Evolutionary conservation across 495 filamentous ascomycete genomes (phyloP), one percentile per base, ranked within the genome.

Genomic region (Cudoniella acicularis): DNA sequence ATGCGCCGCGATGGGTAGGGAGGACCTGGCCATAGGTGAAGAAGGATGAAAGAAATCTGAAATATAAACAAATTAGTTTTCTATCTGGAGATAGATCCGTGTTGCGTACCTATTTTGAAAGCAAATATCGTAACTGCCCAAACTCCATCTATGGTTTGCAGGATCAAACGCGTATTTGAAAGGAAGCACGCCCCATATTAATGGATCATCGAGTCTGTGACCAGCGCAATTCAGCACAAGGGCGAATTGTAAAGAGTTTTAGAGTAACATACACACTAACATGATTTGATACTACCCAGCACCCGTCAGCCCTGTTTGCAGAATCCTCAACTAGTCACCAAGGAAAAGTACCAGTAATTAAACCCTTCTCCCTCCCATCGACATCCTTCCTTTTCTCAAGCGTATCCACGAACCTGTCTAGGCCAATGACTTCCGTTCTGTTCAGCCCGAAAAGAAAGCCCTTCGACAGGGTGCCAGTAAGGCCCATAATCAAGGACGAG

Each of bases 111-210:
- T 81, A 66, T 86, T 88, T 49, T 77, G 81, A 70, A 91, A 98
- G 70, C 91, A 96, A 52, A 98, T 91, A 73, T 98, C 94, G 72
- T 96, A 88, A 63, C 90, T 93, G 17, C 89, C 94, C 48, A 97
- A 78, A 3, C 83, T 82, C 90, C 93, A 96, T 65, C 94, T 80
- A 61, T 89, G 82, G 67, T 91, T 90, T 64, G 79, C 81, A 0
- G 87, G 85, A 48, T 84, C 79, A 63, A 88, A 84, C 52, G 79
- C 71, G 62, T 92, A 88, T 43, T 79, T 74, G 21, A 86, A 69
- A 3, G 94, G 94, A 8, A 98, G 77, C 16, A 90, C 77, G 36
- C 92, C 93, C 91, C 92, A 98, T 52, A 96, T 82, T 46, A 97
- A 70, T 9, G 94, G 94, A 76, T 98, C 94, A 74, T 98, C 94